A percentile compares a stretch with the other conserved stretches of the same genome.
These are phyloP conservation scores for Lachnum nothofagi DNA, from an alignment of 2,329 filamentous ascomycete species.

Conservation along the genomic window DNA sequence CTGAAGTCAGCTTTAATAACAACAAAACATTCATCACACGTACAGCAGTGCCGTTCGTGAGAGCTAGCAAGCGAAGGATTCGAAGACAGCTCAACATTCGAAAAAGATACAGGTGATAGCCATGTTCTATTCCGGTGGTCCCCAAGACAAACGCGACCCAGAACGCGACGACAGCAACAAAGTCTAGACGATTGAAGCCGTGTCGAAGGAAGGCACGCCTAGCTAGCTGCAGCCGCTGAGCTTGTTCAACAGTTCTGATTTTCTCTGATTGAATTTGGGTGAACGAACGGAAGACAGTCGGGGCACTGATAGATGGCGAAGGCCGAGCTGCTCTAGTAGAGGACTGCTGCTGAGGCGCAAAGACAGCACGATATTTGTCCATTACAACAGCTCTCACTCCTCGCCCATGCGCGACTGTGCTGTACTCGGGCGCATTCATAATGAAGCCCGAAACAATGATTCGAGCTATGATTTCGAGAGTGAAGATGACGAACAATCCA, in stretches of 20 bases:
- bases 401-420: slow-evolving; percentile 74
- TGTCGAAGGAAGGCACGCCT: slow-evolving; percentile 89
- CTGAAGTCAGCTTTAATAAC: slow-evolving; percentile 6
- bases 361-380: slow-evolving; percentile 72
- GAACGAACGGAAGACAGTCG: slow-evolving; percentile 33
- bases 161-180: slow-evolving; percentile 88
- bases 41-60: slow-evolving; percentile 90
- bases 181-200: slow-evolving; percentile 92
- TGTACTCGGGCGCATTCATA: slow-evolving; percentile 86
- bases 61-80: slow-evolving; percentile 80
- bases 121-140: slow-evolving; percentile 62
- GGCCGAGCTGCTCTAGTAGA: slow-evolving; percentile 23
- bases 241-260: slow-evolving; percentile 63
- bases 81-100: slow-evolving; percentile 94
- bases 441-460: slow-evolving; percentile 92
- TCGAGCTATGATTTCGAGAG: slow-evolving; percentile 74
- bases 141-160: slow-evolving; percentile 83
- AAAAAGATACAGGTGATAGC: slow-evolving; percentile 78
- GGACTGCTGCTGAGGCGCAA: slow-evolving; percentile 69
- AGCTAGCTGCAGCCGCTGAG: slow-evolving; percentile 79
- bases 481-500: slow-evolving; percentile 82
- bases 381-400: slow-evolving; percentile 69
- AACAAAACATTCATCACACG: slow-evolving; percentile 33
- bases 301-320: slow-evolving; percentile 20
- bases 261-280: slow-evolving; percentile 59